These are phyloP conservation scores for Talinum fruticosum DNA, from an alignment of 148 eudicot species.

Conservation along the genomic window DNA sequence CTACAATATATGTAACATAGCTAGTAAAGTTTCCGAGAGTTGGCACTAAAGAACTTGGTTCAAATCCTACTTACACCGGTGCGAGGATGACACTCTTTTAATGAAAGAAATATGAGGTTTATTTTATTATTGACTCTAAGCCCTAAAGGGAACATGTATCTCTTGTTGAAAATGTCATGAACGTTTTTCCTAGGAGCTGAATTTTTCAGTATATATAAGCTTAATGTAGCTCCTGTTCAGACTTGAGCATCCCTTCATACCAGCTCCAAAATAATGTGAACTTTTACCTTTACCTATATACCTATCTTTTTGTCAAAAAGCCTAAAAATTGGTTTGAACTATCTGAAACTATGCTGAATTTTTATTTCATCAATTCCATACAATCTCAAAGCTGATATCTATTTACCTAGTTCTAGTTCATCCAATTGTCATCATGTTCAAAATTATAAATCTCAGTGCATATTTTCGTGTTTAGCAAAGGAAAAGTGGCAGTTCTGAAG, in stretches of 20 bases:
- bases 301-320: neutral
- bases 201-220: slow-evolving; percentile 20
- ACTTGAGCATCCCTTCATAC: slow-evolving; percentile 31
- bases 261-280: slow-evolving; percentile 22
- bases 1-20: neutral
- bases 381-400: slow-evolving; percentile 9
- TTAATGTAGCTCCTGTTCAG: slow-evolving; percentile 19
- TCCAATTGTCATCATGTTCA: slow-evolving; percentile 2
- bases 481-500: slow-evolving; percentile 4
- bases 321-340: slow-evolving; percentile 12
- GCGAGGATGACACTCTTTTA: neutral
- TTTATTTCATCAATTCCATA: neutral
- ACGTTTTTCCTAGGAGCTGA: slow-evolving; percentile 1
- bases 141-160: neutral
- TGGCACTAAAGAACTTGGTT: neutral
- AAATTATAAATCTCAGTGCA: slow-evolving; percentile 5
- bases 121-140: neutral
- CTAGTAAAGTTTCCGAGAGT: neutral
- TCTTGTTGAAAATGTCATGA: slow-evolving; percentile 17
- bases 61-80: neutral
- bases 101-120: neutral
- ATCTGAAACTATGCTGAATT: slow-evolving; percentile 8
- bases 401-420: neutral
- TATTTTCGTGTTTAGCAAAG: slow-evolving; percentile 9
- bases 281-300: neutral